Evolutionary conservation across 352 stramenopile species (phyloP), one percentile per base, ranked within the genome.

Genomic region (Stephanocyclus meneghinianus): DNA sequence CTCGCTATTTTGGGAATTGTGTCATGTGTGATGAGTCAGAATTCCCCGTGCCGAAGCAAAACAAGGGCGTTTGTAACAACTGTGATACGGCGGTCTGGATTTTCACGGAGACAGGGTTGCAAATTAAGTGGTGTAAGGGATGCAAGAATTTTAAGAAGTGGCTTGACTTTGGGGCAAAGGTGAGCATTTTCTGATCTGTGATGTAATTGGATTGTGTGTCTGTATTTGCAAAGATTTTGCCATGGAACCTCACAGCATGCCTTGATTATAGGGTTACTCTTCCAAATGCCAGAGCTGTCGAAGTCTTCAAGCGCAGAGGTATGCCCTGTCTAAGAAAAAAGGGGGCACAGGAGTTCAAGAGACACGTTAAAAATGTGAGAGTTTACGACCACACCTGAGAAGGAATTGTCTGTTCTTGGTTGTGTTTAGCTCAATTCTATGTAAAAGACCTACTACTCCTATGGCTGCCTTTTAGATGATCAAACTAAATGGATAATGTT

Each of bases 101-200:
- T 18, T 42, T 91, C 3, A 64, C 75, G 7, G 30, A 21, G 2
- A 65, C 69, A 53, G 83, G 74, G 10, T 68, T 91, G 44, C 83
- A 92, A 70, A 89, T 92, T 56, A 91, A 91, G 69, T 92, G 87
- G 87, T 92, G 87, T 65, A 92, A 92, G 48, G 87, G 87, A 71
- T 92, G 87, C 77, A 92, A 92, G 67, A 92, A 92, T 71, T 92
- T 92, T 80, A 79, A 76, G 56, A 87, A 85, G 48, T 92, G 87
- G 87, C 67, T 80, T 66, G 79, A 81, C 30, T 92, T 92, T 85
- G 87, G 87, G 35, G 78, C 87, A 29, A 92, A 92, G 77, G 74
- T 81, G 50, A 68, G 51, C 9, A n/a, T 57, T 44, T 57, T 29
- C 21, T 26, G 21, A 8, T 29, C n/a, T 55, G 71, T 63, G 45